Evolutionary conservation across 108 stramenopile species (phyloP).

Genomic region (Skeletonema grethae): DNA sequence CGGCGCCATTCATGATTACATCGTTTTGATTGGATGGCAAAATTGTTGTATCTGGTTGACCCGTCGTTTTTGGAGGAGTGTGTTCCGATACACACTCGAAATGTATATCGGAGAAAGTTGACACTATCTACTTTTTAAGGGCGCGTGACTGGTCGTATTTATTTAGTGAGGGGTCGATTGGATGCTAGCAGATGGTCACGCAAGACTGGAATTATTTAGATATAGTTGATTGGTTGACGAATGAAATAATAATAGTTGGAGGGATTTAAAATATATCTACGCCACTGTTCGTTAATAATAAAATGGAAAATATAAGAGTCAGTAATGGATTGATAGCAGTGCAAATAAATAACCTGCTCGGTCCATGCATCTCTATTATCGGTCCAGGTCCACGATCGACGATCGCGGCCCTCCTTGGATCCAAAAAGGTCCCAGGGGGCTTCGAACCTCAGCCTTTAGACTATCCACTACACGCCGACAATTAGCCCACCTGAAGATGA

Average conservation of each 20-base stretch:
- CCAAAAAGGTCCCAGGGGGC: neutral
- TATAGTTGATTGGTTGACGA: neutral
- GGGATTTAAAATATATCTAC: neutral
- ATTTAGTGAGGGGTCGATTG: no score
- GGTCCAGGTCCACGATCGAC: neutral
- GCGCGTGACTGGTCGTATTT: neutral
- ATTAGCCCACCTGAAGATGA: neutral
- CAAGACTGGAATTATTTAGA: no score
- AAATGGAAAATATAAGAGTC: neutral
- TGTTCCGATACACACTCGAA: conserved; percentile 4
- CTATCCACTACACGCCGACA: neutral
- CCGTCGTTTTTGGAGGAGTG: neutral
- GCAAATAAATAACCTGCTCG: neutral
- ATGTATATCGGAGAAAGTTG: conserved; percentile 4
- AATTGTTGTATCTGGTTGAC: conserved; percentile 8
- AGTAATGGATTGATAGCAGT: neutral
- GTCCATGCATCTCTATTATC: neutral
- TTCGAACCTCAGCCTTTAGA: neutral
- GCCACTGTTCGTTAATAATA: neutral
- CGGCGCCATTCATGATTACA: conserved; percentile 3
- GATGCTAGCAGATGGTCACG: no score
- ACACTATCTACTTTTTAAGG: neutral
- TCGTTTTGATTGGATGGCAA: neutral
- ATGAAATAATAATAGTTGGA: neutral
- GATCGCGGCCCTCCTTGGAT: neutral